These are phyloP conservation scores for Rhodosporidiobolus sp. DNA, from an alignment of 768 basidiomycete species.

Conservation along the genomic window DNA sequence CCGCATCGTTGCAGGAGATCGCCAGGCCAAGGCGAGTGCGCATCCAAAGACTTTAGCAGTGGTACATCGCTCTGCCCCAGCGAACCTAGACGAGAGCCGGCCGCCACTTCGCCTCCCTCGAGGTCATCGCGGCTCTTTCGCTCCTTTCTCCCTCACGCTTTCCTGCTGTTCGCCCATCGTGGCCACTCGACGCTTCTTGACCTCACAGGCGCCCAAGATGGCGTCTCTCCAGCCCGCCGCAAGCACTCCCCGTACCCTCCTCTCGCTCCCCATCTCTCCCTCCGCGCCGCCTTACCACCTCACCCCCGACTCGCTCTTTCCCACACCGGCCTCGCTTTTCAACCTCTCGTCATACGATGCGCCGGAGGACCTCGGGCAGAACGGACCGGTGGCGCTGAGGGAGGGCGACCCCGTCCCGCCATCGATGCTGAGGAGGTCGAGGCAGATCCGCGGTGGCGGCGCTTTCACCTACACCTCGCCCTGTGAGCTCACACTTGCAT, in stretches of 20 bases:
- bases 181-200: too few relatives aligned
- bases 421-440: slow-evolving; percentile 31
- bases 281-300: slow-evolving; percentile 35
- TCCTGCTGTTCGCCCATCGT: too few relatives aligned
- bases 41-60: too few relatives aligned
- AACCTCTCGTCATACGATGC: slow-evolving; percentile 28
- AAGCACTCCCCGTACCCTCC: neutral
- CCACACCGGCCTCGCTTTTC: slow-evolving; percentile 19
- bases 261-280: slow-evolving; percentile 33
- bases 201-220: neutral
- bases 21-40: too few relatives aligned
- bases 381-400: slow-evolving; percentile 28
- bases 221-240: neutral
- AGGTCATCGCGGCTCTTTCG: too few relatives aligned
- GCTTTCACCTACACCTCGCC: slow-evolving; percentile 34
- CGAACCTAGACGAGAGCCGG: too few relatives aligned
- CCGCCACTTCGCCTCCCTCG: too few relatives aligned
- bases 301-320: slow-evolving; percentile 35
- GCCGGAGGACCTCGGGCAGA: slow-evolving; percentile 10
- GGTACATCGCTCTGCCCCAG: too few relatives aligned
- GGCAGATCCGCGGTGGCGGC: slow-evolving; percentile 31
- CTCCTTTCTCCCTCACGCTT: too few relatives aligned
- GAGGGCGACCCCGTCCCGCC: slow-evolving; percentile 36
- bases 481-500: neutral
- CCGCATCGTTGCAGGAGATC: too few relatives aligned